A percentile compares a stretch with the other conserved stretches of the same genome.
Conservation (phyloP, 257 asterid species). For the Penstemon newberryi region DNA sequence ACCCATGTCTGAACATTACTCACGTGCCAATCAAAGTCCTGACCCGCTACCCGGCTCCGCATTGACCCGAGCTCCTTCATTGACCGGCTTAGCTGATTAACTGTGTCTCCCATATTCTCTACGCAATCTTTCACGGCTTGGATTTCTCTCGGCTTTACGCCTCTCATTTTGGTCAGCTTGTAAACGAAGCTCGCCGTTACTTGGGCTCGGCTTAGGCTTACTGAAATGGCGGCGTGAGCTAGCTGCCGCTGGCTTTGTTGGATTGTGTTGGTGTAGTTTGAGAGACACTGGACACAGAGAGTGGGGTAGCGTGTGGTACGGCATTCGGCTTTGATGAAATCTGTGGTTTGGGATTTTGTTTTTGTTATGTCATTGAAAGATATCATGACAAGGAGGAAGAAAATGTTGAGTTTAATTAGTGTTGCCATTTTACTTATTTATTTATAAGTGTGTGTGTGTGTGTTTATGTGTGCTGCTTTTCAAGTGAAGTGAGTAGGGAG, state of each 20-base stretch:
- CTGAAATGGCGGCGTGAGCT: slow-evolving; percentile 53
- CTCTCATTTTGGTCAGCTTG: slow-evolving; percentile 32
- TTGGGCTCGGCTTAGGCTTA: slow-evolving; percentile 50
- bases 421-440: slow-evolving; percentile 30
- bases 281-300: slow-evolving; percentile 53
- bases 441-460: not conserved
- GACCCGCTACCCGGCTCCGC: slow-evolving; percentile 28
- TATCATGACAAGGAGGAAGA: slow-evolving; percentile 30
- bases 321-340: slow-evolving; percentile 57
- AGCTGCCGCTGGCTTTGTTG: slow-evolving; percentile 47
- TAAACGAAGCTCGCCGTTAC: slow-evolving; percentile 39
- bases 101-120: slow-evolving; percentile 43
- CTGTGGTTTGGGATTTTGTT: slow-evolving; percentile 27
- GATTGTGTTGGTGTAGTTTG: slow-evolving; percentile 44
- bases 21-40: slow-evolving; percentile 59
- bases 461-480: not conserved
- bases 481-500: slow-evolving; percentile 13
- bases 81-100: slow-evolving; percentile 56
- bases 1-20: slow-evolving; percentile 76
- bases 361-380: slow-evolving; percentile 23
- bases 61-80: slow-evolving; percentile 47
- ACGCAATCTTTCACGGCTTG: slow-evolving; percentile 60
- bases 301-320: slow-evolving; percentile 56
- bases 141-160: slow-evolving; percentile 42
- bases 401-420: slow-evolving; percentile 5